Evolutionary conservation across 805 yeast species (phyloP).

Genomic region (Yamadazyma endophytica): DNA sequence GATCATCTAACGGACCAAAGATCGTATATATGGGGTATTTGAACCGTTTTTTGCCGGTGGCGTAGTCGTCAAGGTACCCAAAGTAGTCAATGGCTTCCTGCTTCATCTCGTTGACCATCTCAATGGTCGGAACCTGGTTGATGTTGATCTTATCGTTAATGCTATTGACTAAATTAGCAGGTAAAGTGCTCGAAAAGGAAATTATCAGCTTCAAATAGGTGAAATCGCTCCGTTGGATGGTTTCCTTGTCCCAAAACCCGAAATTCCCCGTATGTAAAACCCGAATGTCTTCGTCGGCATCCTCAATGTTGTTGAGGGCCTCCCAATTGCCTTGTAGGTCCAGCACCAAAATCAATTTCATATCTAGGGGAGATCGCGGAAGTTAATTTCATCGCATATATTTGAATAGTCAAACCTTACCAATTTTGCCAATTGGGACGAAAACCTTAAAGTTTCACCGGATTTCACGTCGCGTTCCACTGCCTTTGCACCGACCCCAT

Average conservation of each 20-base stretch:
- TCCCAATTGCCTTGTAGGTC: conserved; percentile 28
- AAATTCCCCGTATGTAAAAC: conserved; percentile 75
- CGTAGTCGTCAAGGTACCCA: conserved; percentile 12
- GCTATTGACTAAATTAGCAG: conserved; percentile 43
- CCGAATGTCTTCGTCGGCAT: conserved; percentile 17
- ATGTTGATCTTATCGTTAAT: conserved; percentile 48
- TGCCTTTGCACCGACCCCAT: conserved; percentile 14
- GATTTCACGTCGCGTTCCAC: no score
- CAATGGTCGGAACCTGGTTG: conserved; percentile 10
- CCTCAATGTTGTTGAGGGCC: conserved; percentile 1
- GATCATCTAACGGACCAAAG: conserved; percentile 76
- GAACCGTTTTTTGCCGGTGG: conserved; percentile 35
- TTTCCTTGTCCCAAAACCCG: conserved; percentile 65
- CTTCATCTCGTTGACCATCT: conserved; percentile 9
- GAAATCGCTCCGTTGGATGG: conserved; percentile 51
- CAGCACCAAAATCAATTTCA: conserved; percentile 16
- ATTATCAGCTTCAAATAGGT: conserved; percentile 58
- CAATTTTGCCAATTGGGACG: neutral
- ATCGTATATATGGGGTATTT: conserved; percentile 70
- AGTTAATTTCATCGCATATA: neutral
- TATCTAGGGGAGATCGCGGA: conserved; percentile 2
- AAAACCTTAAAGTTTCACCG: no score
- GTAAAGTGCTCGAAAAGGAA: conserved; percentile 59
- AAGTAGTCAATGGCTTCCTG: conserved; percentile 4
- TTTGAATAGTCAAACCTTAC: neutral